Evolutionary conservation across 352 stramenopile genomes (phyloP).

Genomic region (Pythium brachiatum): DNA sequence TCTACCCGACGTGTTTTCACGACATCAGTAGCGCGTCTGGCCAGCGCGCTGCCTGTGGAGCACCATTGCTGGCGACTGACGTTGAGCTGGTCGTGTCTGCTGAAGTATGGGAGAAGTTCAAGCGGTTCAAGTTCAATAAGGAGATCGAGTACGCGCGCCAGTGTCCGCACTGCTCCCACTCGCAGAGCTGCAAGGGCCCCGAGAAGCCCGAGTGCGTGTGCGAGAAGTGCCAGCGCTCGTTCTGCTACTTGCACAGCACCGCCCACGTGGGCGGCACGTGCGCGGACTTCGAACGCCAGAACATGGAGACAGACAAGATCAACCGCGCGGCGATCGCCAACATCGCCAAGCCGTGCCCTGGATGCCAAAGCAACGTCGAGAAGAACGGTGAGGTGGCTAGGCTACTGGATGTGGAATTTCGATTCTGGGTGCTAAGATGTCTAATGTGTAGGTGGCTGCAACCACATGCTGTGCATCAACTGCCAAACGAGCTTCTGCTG

Average conservation of each 20-base stretch:
- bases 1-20: slow-evolving; percentile 77
- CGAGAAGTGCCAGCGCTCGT: slow-evolving; percentile 48
- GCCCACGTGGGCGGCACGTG: slow-evolving; percentile 73
- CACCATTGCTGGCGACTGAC: slow-evolving; percentile 40
- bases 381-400: slow-evolving; percentile 57
- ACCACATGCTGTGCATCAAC: slow-evolving; percentile 90
- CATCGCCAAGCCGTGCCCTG: slow-evolving; percentile 83
- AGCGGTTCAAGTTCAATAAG: slow-evolving; percentile 88
- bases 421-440: background rate
- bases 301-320: slow-evolving; percentile 71
- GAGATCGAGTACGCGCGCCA: slow-evolving; percentile 57
- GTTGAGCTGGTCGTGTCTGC: slow-evolving; percentile 47
- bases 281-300: slow-evolving; percentile 71
- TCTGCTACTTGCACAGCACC: slow-evolving; percentile 88
- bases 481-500: slow-evolving; percentile 89
- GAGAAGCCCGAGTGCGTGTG: slow-evolving; percentile 51
- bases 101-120: slow-evolving; percentile 70
- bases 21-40: slow-evolving; percentile 10
- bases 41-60: slow-evolving; percentile 28
- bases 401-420: background rate
- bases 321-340: slow-evolving; percentile 77
- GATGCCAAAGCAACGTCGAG: slow-evolving; percentile 85
- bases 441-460: slow-evolving; percentile 69
- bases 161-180: slow-evolving; percentile 59
- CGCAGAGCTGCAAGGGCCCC: slow-evolving; percentile 40